Percentiles rank a stretch among this genome's conserved stretches.
phyloP scores from a whole-genome alignment of 1,284 basidiomycete genomes.

The Lentinula novae-zelandiae region DNA sequence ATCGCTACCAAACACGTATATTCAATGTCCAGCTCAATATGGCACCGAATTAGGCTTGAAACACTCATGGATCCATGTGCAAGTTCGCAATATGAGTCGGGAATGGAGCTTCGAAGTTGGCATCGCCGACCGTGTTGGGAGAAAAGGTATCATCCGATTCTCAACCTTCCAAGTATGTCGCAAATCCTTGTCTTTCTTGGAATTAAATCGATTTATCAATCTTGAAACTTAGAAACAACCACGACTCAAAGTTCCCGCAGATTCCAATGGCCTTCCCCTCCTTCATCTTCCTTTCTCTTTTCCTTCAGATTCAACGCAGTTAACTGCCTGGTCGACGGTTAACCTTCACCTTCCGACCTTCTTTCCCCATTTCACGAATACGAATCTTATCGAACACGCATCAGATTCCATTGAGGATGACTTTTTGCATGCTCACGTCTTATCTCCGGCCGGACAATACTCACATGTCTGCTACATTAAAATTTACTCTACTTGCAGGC shows the following conservation, averaged over 20 bases:
- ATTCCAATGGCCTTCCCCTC: slow-evolving; percentile 39
- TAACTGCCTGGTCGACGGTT: slow-evolving; percentile 75
- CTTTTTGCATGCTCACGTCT: slow-evolving; percentile 15
- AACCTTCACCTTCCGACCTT: slow-evolving; percentile 58
- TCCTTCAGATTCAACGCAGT: slow-evolving; percentile 46
- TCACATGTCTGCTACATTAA: slow-evolving; percentile 68
- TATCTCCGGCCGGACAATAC: slow-evolving; percentile 39
- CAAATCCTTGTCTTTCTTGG: slow-evolving; percentile 6
- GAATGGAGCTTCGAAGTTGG: slow-evolving; percentile 79
- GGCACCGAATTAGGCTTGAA: slow-evolving; percentile 54
- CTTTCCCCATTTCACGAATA: slow-evolving; percentile 55
- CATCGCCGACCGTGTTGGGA: slow-evolving; percentile 59
- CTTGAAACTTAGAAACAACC: slow-evolving; percentile 48
- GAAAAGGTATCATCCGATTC: slow-evolving; percentile 60
- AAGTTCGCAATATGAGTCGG: slow-evolving; percentile 64
- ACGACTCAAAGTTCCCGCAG: slow-evolving; percentile 36
- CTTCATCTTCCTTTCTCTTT: slow-evolving; percentile 75
- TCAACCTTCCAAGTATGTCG: slow-evolving; percentile 78
- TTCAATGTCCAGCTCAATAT: slow-evolving; percentile 51
- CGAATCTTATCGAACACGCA: slow-evolving; percentile 6
- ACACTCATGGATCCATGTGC: slow-evolving; percentile 73
- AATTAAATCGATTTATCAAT: slow-evolving; percentile 8
- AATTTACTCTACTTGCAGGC: slow-evolving; percentile 78
- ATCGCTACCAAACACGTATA: slow-evolving; percentile 62
- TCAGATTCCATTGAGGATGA: slow-evolving; percentile 5